These are phyloP conservation scores for Dryas integrifolia DNA, from an alignment of 331 rosid genomes.

Conservation along the genomic window DNA sequence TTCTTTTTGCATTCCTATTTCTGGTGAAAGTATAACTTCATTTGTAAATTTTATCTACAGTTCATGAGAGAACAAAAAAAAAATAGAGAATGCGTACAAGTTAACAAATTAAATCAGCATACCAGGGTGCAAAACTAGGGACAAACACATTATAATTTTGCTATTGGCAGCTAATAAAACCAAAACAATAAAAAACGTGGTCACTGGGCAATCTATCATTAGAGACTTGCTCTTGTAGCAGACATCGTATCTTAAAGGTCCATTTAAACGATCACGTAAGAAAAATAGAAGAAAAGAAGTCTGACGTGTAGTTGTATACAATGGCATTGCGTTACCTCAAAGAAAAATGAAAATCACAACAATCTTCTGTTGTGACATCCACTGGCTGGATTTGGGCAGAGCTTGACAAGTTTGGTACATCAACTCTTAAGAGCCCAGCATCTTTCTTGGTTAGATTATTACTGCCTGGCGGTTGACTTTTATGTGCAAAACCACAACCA, in stretches of 20 bases:
- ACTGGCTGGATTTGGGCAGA: slow-evolving; percentile 19
- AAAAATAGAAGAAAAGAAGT: background rate
- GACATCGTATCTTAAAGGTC: background rate
- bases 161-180: background rate
- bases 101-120: background rate
- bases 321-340: slow-evolving; percentile 39
- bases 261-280: background rate
- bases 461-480: slow-evolving; percentile 28
- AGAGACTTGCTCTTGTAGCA: background rate
- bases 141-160: background rate
- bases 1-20: background rate
- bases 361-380: slow-evolving; percentile 16
- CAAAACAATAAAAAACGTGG: background rate
- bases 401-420: slow-evolving; percentile 25
- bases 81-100: background rate
- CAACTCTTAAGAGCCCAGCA: slow-evolving; percentile 12
- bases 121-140: background rate
- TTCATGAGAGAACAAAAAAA: background rate
- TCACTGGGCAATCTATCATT: background rate
- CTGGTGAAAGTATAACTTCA: background rate
- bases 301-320: background rate
- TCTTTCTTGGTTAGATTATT: slow-evolving; percentile 26
- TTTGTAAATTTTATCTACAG: background rate
- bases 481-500: slow-evolving; percentile 24
- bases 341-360: slow-evolving; percentile 29